Base-by-base conservation (phyloP, 805 yeast species). In the Zygosaccharomyces bailii region DNA sequence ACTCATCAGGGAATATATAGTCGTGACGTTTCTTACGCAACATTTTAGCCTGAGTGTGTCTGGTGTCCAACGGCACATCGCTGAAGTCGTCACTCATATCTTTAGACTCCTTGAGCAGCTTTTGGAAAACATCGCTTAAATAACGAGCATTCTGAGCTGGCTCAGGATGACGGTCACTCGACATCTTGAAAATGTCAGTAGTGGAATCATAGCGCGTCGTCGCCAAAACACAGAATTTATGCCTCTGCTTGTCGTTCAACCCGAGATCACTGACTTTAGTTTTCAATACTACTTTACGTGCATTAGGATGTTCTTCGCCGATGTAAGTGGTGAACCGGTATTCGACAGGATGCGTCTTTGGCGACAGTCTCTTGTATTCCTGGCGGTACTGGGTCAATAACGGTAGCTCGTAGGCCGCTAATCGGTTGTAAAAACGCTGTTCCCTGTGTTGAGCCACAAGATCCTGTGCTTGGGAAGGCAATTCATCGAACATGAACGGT, bases 331-430 rank as follows among this genome's bases (percentile, higher is more conserved):
- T 79, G 69, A 82, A 90, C 54, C 81, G 78, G 59, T 84, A 85
- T 30, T 71, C 70, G 32, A 89, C 69, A 4, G 89, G 88, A 7
- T 72, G 64, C 20, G 71, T 69, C 13, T 57, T 60, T 8, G 54
- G 53, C 4, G 72, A 53, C 10, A 71, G 71, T 16, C 82, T 82
- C 25, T 58, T 63, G 69, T 86, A 90, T 48, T 73, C 74, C 65
- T 84, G 80, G 54, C 91, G 82, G 61, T 74, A 85, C 63, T 87
- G 80, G 33, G 82, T 80, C 51, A 93, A 73, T 44, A 80, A 75
- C 5, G 99, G 99, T 73, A 91, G 75, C 63, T 91, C 98, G 67
- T 84, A 91, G 0, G 97, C 96, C 8, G 95, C 87, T 34, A 87
- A 73, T 56, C 97, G 76, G 59, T 82, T 82, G 57, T 82, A 80